phyloP scores from a whole-genome alignment of 805 yeast species.

The Metschnikowia orientalis region DNA sequence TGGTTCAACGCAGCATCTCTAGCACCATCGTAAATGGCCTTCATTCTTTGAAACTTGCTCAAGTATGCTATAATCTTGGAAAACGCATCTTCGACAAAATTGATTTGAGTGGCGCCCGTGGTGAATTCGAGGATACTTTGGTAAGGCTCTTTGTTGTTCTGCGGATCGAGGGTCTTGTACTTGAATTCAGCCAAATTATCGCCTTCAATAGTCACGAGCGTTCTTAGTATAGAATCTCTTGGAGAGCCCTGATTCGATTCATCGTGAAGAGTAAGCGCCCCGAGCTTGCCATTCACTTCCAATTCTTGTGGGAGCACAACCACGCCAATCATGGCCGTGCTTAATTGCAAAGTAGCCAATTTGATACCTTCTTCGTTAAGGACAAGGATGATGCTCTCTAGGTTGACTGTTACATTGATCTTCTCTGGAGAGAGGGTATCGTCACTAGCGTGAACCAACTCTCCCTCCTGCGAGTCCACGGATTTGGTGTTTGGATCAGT shows the following conservation, averaged over 20 bases:
- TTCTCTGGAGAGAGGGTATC: constrained; percentile 64
- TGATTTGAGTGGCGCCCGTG: constrained; percentile 71
- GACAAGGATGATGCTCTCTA: constrained; percentile 70
- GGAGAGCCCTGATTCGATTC: constrained; percentile 65
- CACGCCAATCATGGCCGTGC: constrained; percentile 66
- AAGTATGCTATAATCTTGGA: constrained; percentile 62
- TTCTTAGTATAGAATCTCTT: constrained; percentile 54
- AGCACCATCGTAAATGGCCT: constrained; percentile 82
- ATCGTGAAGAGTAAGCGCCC: constrained; percentile 74
- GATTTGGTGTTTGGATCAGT: constrained; percentile 68
- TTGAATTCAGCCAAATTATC: constrained; percentile 73
- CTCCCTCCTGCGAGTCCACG: constrained; percentile 64
- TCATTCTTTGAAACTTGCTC: constrained; percentile 77
- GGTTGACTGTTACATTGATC: constrained; percentile 60
- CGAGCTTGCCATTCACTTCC: constrained; percentile 67
- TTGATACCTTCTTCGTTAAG: constrained; percentile 80
- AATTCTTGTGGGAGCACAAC: constrained; percentile 70
- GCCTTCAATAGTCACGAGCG: constrained; percentile 75
- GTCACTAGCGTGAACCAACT: constrained; percentile 60
- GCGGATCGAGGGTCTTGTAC: constrained; percentile 73
- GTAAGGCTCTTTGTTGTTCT: constrained; percentile 45
- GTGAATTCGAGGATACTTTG: constrained; percentile 57
- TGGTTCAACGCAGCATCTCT: constrained; percentile 84
- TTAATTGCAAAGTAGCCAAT: constrained; percentile 71
- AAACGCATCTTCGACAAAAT: constrained; percentile 78